These are phyloP conservation scores for Globisporangium yorkense DNA, from an alignment of 352 stramenopile species.

Conservation along the genomic window DNA sequence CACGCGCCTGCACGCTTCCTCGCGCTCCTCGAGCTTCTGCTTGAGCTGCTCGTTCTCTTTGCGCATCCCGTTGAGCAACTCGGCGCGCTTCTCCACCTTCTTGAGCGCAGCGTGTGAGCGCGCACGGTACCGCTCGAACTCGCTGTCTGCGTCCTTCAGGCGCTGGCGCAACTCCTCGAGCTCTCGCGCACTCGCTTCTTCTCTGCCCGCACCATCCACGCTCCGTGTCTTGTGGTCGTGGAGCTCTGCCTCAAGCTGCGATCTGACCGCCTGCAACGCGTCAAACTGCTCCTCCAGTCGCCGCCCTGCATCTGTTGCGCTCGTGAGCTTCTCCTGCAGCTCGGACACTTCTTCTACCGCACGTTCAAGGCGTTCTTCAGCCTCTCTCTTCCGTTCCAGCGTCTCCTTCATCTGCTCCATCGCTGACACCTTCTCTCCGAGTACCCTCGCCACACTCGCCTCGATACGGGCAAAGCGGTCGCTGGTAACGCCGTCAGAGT, in stretches of 20 bases:
- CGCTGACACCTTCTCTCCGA: background rate
- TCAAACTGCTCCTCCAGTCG: background rate
- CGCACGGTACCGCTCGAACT: slow-evolving; percentile 68
- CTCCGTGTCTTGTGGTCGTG: slow-evolving; percentile 2
- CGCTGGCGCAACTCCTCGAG: slow-evolving; percentile 22
- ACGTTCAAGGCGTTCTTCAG: background rate
- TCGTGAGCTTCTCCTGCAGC: background rate
- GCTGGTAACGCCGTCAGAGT: background rate
- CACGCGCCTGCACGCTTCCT: slow-evolving; percentile 9
- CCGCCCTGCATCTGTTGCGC: background rate
- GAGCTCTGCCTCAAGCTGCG: background rate
- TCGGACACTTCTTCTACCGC: background rate
- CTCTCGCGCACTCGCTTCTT: slow-evolving; percentile 21
- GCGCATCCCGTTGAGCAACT: slow-evolving; percentile 74
- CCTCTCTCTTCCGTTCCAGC: slow-evolving; percentile 13
- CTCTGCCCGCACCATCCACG: slow-evolving; percentile 11
- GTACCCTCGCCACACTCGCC: background rate
- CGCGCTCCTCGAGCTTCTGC: slow-evolving; percentile 18
- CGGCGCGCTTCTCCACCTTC: slow-evolving; percentile 75
- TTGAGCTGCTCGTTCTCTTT: slow-evolving; percentile 60
- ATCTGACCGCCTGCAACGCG: background rate
- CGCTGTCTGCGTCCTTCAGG: slow-evolving; percentile 27
- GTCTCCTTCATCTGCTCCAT: slow-evolving; percentile 13
- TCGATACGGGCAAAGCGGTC: slow-evolving; percentile 4
- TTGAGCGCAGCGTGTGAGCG: slow-evolving; percentile 68